Conservation (phyloP, 2,329 filamentous ascomycete genomes). For the Diaporthe ampelina region DNA sequence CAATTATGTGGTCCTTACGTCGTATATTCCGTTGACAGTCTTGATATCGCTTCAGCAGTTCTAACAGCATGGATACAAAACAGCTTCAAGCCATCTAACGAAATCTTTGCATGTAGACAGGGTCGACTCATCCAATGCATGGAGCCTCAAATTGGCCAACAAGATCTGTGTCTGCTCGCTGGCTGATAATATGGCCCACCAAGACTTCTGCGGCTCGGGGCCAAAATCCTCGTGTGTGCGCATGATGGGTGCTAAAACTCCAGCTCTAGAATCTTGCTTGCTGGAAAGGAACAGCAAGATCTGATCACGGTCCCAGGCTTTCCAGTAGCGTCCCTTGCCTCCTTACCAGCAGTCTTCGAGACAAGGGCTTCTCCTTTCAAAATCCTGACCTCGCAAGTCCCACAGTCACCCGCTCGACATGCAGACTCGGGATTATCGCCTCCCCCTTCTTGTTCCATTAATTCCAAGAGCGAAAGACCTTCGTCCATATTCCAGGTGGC, state of each 20-base stretch:
- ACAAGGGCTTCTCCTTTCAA: neutral
- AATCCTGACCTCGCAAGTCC: neutral
- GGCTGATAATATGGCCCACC: no score
- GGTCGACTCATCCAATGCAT: no score
- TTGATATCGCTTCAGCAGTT: no score
- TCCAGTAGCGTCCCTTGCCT: neutral
- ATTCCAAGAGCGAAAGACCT: neutral
- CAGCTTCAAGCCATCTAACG: no score
- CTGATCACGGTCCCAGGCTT: neutral
- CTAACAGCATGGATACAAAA: no score
- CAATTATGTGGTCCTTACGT: no score
- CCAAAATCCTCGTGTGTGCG: no score
- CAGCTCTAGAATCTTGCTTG: neutral
- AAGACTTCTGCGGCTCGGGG: no score
- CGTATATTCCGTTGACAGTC: no score
- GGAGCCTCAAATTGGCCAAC: no score
- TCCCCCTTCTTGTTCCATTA: neutral
- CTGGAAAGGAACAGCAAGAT: constrained; percentile 6
- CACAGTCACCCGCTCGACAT: neutral
- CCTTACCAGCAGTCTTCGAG: neutral
- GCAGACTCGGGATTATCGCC: neutral
- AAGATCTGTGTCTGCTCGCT: no score
- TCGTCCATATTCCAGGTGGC: neutral
- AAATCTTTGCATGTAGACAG: no score
- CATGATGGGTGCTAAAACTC: neutral